Conservation (phyloP, 106 monocot genomes). For the Dioscorea alata region DNA sequence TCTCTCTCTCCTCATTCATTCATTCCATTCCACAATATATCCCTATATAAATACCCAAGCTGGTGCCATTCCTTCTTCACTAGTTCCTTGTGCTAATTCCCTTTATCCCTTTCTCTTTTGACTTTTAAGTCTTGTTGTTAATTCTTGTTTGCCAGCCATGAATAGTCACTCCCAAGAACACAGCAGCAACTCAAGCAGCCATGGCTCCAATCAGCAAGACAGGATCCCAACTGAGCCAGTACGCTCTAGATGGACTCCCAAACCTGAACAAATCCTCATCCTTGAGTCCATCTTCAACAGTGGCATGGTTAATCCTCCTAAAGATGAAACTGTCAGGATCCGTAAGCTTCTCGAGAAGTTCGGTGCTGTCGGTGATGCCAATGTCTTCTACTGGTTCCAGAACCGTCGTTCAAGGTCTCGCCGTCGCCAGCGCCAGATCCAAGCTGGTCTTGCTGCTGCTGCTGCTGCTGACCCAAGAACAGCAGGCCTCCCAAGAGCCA, state of each 20-base stretch:
- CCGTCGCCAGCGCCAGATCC: slow-evolving; percentile 85
- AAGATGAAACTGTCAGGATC: slow-evolving; percentile 85
- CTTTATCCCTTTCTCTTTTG: neutral
- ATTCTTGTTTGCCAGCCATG: too few species aligned
- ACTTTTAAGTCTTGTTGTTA: too few species aligned
- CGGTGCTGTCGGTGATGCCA: slow-evolving; percentile 91
- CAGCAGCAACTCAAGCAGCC: slow-evolving; percentile 2
- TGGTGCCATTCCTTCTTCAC: neutral
- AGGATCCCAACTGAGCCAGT: slow-evolving; percentile 40
- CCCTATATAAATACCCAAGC: neutral
- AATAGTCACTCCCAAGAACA: too few species aligned
- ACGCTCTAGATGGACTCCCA: slow-evolving; percentile 89
- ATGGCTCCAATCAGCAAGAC: neutral
- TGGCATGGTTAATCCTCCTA: slow-evolving; percentile 92
- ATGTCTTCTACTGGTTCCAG: slow-evolving; percentile 99
- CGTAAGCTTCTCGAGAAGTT: slow-evolving; percentile 85
- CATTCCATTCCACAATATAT: too few species aligned
- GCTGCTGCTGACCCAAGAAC: neutral
- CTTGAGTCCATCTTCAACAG: slow-evolving; percentile 99
- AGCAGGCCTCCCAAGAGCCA: too few species aligned
- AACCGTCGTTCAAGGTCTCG: slow-evolving; percentile 92
- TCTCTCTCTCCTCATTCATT: neutral
- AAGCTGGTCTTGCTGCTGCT: slow-evolving; percentile 33
- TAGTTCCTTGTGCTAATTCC: neutral
- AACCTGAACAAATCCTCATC: slow-evolving; percentile 96